phyloP scores from a whole-genome alignment of 2,329 filamentous ascomycete species.

The Hypoxylon sp. region DNA sequence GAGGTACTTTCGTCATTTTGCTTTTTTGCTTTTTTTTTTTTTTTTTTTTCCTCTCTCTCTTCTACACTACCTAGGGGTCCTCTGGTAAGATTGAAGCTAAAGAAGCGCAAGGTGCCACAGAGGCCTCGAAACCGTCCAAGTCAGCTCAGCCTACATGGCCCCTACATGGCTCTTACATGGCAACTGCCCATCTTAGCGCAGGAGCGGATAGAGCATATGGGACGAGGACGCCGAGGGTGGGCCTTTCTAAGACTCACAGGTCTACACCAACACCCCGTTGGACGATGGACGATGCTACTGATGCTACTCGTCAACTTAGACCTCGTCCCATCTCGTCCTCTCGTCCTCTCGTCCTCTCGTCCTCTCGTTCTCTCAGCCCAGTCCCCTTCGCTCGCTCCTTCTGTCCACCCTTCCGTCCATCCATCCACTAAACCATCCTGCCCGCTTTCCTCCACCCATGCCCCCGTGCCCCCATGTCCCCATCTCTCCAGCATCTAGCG shows the following conservation, averaged over 20 bases:
- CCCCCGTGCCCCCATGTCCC: background rate
- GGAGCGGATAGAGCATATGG: constrained; percentile 8
- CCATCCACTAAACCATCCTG: background rate
- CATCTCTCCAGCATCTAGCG: constrained; percentile 5
- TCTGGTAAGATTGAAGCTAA: constrained; percentile 7
- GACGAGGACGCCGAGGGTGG: constrained; percentile 10
- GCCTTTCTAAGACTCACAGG: constrained; percentile 23
- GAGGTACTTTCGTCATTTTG: constrained; percentile 2
- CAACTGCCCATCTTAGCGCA: constrained; percentile 3
- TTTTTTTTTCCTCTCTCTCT: too few species aligned
- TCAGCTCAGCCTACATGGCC: constrained; percentile 19
- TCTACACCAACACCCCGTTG: constrained; percentile 16
- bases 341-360: background rate
- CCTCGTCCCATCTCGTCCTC: constrained; percentile 6
- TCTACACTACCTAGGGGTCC: constrained; percentile 2
- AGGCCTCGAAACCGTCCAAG: constrained; percentile 18
- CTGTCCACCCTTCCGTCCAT: constrained; percentile 5
- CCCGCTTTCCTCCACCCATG: background rate
- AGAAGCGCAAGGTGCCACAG: constrained; percentile 16
- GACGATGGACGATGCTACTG: constrained; percentile 16
- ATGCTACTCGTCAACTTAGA: constrained; percentile 9
- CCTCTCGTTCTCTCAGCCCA: background rate
- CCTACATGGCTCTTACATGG: constrained; percentile 5
- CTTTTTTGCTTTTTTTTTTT: background rate
- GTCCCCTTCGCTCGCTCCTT: constrained; percentile 1